Conservation (phyloP, 495 filamentous ascomycete species). For the Penicillium paxilli region DNA sequence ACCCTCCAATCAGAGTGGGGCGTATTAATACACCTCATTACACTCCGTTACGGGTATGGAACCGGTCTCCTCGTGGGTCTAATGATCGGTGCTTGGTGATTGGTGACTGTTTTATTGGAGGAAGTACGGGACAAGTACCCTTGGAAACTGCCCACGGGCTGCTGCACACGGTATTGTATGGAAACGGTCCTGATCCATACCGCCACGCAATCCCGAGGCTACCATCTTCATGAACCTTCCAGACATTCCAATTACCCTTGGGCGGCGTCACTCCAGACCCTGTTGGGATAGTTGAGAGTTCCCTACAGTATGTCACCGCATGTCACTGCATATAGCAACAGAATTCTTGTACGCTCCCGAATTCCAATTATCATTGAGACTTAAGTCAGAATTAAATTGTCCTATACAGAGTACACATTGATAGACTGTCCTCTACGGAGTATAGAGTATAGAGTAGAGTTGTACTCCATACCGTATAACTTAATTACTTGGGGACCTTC, state of each 20-base stretch:
- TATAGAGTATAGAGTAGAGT: no score
- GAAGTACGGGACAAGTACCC: no score
- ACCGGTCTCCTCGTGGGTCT: not conserved
- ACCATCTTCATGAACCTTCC: constrained; percentile 32
- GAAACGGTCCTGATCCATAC: constrained; percentile 3
- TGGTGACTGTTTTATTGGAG: not conserved
- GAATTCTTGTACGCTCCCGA: not conserved
- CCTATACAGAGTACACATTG: no score
- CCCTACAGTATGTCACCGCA: constrained; percentile 1
- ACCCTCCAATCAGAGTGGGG: not conserved
- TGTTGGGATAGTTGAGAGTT: not conserved
- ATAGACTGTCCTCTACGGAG: no score
- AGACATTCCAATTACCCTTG: constrained; percentile 29
- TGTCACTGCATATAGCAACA: not conserved
- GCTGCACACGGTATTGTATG: constrained; percentile 2
- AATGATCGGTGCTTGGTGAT: not conserved
- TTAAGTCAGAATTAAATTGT: no score
- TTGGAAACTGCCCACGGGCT: not conserved
- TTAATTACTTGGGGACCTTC: no score
- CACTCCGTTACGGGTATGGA: not conserved
- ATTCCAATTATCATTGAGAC: not conserved
- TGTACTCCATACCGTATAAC: not conserved
- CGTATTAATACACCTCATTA: not conserved
- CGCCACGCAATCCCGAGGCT: constrained; percentile 11
- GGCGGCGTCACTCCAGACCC: constrained; percentile 10